These are phyloP conservation scores for Neocucurbitaria cava DNA, from an alignment of 2,329 filamentous ascomycete genomes.

Conservation along the genomic window DNA sequence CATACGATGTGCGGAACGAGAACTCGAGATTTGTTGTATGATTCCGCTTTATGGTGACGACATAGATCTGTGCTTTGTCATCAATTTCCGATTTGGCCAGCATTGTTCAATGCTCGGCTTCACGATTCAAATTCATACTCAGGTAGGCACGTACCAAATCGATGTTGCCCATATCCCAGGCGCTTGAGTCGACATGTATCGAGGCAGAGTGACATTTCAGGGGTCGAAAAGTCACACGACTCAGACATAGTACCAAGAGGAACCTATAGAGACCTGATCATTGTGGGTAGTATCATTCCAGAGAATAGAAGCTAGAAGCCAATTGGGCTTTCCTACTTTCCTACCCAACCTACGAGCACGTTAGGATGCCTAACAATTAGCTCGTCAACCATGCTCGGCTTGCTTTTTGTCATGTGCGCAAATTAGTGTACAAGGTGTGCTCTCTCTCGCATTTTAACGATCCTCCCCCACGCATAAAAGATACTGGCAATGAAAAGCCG, in stretches of 20 bases:
- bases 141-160: too few relatives aligned
- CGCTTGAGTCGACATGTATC: background rate
- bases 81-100: too few relatives aligned
- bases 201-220: background rate
- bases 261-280: background rate
- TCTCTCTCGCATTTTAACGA: background rate
- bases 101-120: too few relatives aligned
- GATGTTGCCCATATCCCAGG: too few relatives aligned
- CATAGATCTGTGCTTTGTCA: background rate
- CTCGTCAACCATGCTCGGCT: background rate
- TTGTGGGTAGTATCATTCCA: slow-evolving; percentile 4
- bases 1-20: too few relatives aligned
- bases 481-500: background rate
- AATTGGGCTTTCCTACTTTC: background rate
- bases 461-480: background rate
- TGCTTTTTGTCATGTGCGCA: background rate
- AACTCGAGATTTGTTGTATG: too few relatives aligned
- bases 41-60: background rate
- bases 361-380: background rate
- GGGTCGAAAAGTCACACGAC: background rate
- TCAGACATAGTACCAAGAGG: background rate
- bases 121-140: too few relatives aligned
- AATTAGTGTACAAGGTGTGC: slow-evolving; percentile 1
- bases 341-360: slow-evolving; percentile 1
- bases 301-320: background rate